Evolutionary conservation across 331 rosid species (phyloP), one percentile per base, ranked within the genome.

Genomic region (Rosa hybrid): DNA sequence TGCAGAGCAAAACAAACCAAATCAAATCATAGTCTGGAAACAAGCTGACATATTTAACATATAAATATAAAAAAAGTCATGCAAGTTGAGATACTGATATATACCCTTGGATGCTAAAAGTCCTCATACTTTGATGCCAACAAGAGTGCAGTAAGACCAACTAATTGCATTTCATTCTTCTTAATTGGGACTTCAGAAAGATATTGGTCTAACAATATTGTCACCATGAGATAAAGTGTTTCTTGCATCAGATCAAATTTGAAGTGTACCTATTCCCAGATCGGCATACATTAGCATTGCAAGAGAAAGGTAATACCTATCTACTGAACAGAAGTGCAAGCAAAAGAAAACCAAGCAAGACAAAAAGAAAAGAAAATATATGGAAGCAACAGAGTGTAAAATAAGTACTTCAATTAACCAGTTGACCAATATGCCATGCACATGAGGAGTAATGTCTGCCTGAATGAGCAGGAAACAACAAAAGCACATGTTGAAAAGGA

Each of bases 101-200:
- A 73, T 83, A 92, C 98, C 87, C 91, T 87, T 45, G 98, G 98
- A 91, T 92, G 98, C 97, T 94, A 95, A 77, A 91, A 93, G 59
- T 93, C 98, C 83, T 95, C 98, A 13, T 95, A 93, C 75, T 95
- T 95, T 6, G 99, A 95, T 72, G 99, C 98, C 83, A 95, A 81
- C 77, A 92, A 72, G 81, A 95, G 90, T 38, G 97, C 89, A n/a
- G 98, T 90, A 23, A 95, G 93, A 83, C 94, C 99, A 88, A 95
- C 92, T 85, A 93, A 88, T 84, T 93, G 98, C 90, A 93, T 76
- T 77, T 93, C 96, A 77, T 80, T 86, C 88, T 84, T 95, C 82
- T 87, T 77, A 7, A 90, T 69, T 59, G 84, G 60, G 73, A 87
- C 94, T 77, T 74, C 92, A 68, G 99, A 92, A 68, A 95, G 91